These are phyloP conservation scores for Maudiozyma humilis DNA, from an alignment of 1,139 yeast species.

Conservation along the genomic window DNA sequence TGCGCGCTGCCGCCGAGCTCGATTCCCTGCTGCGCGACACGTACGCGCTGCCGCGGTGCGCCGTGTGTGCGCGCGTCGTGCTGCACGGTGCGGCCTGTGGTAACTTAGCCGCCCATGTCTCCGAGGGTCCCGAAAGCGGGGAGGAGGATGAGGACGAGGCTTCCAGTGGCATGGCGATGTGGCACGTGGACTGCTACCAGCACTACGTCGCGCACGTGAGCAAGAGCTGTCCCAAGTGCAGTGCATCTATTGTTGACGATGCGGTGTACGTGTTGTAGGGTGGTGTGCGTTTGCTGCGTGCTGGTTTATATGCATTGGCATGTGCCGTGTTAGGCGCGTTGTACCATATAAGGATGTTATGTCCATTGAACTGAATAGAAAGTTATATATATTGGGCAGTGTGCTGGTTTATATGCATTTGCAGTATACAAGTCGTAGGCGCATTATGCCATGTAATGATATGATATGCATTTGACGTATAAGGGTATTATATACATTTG, in stretches of 20 bases:
- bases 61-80: conserved; percentile 19
- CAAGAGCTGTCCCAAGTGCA: conserved; percentile 19
- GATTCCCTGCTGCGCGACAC: conserved; percentile 19
- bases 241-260: conserved; percentile 14
- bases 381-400: too few relatives aligned
- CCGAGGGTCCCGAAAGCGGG: too few relatives aligned
- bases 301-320: too few relatives aligned
- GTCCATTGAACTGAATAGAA: too few relatives aligned
- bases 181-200: conserved; percentile 30
- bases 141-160: conserved; percentile 2
- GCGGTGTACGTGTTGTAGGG: conserved; percentile 19
- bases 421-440: too few relatives aligned
- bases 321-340: too few relatives aligned
- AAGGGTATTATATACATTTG: too few relatives aligned
- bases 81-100: conserved; percentile 24
- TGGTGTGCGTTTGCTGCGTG: too few relatives aligned
- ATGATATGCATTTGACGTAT: too few relatives aligned
- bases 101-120: conserved; percentile 5
- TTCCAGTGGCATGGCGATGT: conserved; percentile 9
- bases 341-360: too few relatives aligned
- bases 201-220: conserved; percentile 24
- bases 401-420: too few relatives aligned
- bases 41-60: conserved; percentile 17
- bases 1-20: conserved; percentile 22
- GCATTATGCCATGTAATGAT: too few relatives aligned